These are phyloP conservation scores for Ceratocystis ficicola DNA, from an alignment of 2,329 filamentous ascomycete genomes.

Conservation along the genomic window DNA sequence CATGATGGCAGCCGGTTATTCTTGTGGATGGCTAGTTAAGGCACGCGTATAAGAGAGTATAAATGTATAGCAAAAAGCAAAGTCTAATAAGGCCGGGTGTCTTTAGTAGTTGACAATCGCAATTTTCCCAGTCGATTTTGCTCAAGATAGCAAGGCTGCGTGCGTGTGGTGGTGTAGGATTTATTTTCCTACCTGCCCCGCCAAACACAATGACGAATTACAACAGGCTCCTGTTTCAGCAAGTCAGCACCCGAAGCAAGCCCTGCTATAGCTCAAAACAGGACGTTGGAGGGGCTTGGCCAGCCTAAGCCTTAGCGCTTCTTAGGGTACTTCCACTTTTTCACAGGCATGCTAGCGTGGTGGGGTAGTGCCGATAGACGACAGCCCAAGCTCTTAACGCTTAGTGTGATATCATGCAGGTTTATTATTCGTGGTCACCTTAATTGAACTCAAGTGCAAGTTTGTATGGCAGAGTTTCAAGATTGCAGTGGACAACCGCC, in stretches of 20 bases:
- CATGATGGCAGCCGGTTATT: constrained; percentile 32
- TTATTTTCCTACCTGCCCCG: background rate
- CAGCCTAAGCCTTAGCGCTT: background rate
- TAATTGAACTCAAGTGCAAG: background rate
- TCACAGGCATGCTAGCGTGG: background rate
- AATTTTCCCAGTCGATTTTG: background rate
- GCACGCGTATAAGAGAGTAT: background rate
- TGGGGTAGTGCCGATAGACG: background rate
- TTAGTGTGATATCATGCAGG: background rate
- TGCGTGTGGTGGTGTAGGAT: background rate
- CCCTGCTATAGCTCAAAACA: background rate
- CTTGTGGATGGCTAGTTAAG: background rate
- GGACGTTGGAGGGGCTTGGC: background rate
- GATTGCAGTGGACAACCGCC: background rate
- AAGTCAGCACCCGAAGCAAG: background rate
- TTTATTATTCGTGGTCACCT: background rate
- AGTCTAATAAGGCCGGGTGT: background rate
- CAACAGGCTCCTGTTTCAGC: background rate
- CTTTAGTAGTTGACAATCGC: background rate
- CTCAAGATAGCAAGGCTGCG: background rate
- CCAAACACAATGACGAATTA: background rate
- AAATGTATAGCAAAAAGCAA: background rate
- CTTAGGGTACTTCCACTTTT: background rate
- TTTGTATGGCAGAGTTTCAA: background rate
- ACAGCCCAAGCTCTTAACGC: background rate